Percentiles rank a stretch among this genome's conserved stretches.
Evolutionary conservation across 169 alveolate genomes (phyloP).

Genomic region (Plasmodium blacklocki): DNA sequence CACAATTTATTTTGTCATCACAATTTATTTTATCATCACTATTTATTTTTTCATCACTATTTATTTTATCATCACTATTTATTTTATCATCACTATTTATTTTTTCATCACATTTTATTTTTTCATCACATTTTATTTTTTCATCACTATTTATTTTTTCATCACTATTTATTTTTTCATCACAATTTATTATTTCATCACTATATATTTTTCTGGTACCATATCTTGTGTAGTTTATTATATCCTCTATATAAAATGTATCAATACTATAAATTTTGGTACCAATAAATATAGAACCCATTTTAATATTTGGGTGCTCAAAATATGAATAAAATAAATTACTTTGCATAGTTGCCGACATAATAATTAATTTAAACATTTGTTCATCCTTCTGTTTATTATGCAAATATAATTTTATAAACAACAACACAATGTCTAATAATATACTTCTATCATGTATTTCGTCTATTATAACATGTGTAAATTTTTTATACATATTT

Average conservation of each 20-base stretch:
- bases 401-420: conserved; percentile 39
- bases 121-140: no score
- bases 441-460: conserved; percentile 93
- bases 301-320: conserved; percentile 29
- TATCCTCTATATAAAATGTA: conserved; percentile 43
- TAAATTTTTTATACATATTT: conserved; percentile 81
- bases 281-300: conserved; percentile 30
- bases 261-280: conserved; percentile 37
- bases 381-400: conserved; percentile 18
- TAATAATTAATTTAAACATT: conserved; percentile 87
- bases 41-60: no score
- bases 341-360: conserved; percentile 93
- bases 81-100: no score
- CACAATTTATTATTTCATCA: no score
- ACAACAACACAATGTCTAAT: conserved; percentile 84
- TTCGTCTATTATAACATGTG: conserved; percentile 91
- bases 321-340: conserved; percentile 86
- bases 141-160: no score
- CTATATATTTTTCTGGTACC: background rate
- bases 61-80: background rate
- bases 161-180: no score
- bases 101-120: no score
- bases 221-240: conserved; percentile 17
- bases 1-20: no score
- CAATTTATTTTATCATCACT: no score